Evolutionary conservation across 2,329 filamentous ascomycete genomes (phyloP).

Genomic region (Botrytis hyacinthi): DNA sequence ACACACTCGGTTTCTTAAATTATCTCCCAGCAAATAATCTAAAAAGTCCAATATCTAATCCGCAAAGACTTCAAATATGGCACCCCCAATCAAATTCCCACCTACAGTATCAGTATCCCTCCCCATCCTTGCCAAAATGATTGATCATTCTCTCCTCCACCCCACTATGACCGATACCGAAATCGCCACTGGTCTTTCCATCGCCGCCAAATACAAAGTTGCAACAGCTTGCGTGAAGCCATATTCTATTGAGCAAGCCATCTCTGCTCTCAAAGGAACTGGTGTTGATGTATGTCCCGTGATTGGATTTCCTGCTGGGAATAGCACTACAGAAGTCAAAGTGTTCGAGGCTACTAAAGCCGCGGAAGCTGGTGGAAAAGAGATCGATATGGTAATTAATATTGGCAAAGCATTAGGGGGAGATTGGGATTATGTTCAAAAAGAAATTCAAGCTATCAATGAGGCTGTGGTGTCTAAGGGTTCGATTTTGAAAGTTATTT

Average conservation of each 20-base stretch:
- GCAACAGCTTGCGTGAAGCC: conserved; percentile 59
- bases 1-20: neutral
- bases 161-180: conserved; percentile 59
- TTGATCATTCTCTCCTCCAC: conserved; percentile 61
- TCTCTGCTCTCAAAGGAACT: conserved; percentile 46
- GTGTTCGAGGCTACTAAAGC: conserved; percentile 52
- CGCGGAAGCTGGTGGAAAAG: conserved; percentile 47
- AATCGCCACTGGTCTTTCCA: conserved; percentile 48
- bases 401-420: conserved; percentile 55
- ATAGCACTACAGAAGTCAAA: conserved; percentile 53
- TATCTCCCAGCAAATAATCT: neutral
- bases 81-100: neutral
- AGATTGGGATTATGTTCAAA: conserved; percentile 55
- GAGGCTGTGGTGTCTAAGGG: conserved; percentile 45
- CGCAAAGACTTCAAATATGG: neutral
- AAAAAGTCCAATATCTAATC: neutral
- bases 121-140: conserved; percentile 50
- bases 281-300: conserved; percentile 55
- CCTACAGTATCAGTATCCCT: conserved; percentile 44
- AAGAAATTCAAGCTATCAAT: conserved; percentile 53
- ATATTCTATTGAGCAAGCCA: conserved; percentile 51
- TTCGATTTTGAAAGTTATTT: conserved; percentile 58
- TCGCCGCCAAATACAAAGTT: conserved; percentile 49
- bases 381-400: conserved; percentile 63
- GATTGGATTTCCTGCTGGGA: conserved; percentile 61